These are phyloP conservation scores for Aspergillus heteromorphus DNA, from an alignment of 495 filamentous ascomycete genomes.

Conservation along the genomic window DNA sequence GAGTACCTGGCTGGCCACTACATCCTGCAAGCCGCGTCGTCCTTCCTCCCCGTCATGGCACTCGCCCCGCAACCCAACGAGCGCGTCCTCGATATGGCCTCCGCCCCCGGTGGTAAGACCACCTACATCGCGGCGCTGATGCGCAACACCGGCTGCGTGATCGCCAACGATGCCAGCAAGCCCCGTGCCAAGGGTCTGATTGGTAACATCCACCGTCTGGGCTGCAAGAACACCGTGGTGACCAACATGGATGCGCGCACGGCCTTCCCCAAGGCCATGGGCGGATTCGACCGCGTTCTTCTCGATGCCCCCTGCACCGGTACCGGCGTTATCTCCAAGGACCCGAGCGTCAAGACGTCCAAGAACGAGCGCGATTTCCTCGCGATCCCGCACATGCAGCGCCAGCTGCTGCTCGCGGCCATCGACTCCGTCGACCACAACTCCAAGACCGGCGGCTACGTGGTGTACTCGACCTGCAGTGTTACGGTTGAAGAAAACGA, in stretches of 20 bases:
- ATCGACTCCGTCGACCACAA: conserved; percentile 90
- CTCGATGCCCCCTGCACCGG: conserved; percentile 80
- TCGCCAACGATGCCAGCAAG: conserved; percentile 96
- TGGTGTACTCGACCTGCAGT: conserved; percentile 91
- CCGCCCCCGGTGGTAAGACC: conserved; percentile 94
- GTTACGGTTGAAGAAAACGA: conserved; percentile 94
- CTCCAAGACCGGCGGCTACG: conserved; percentile 82
- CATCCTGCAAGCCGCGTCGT: conserved; percentile 94
- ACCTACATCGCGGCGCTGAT: conserved; percentile 95
- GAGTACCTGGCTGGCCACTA: conserved; percentile 97
- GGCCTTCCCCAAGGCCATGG: conserved; percentile 83
- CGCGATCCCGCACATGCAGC: conserved; percentile 84
- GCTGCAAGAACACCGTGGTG: conserved; percentile 87
- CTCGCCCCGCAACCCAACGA: conserved; percentile 90
- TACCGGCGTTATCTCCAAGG: conserved; percentile 91
- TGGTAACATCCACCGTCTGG: conserved; percentile 94
- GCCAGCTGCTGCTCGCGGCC: conserved; percentile 84
- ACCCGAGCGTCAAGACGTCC: conserved; percentile 92
- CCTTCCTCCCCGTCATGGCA: conserved; percentile 97
- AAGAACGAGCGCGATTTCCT: conserved; percentile 94
- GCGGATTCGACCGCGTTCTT: conserved; percentile 83
- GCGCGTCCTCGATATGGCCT: conserved; percentile 90
- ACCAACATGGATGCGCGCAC: conserved; percentile 90
- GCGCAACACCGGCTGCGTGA: conserved; percentile 95
- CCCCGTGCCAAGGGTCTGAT: conserved; percentile 91